Evolutionary conservation across 768 basidiomycete genomes (phyloP).

Genomic region (Tulasnella sp.): DNA sequence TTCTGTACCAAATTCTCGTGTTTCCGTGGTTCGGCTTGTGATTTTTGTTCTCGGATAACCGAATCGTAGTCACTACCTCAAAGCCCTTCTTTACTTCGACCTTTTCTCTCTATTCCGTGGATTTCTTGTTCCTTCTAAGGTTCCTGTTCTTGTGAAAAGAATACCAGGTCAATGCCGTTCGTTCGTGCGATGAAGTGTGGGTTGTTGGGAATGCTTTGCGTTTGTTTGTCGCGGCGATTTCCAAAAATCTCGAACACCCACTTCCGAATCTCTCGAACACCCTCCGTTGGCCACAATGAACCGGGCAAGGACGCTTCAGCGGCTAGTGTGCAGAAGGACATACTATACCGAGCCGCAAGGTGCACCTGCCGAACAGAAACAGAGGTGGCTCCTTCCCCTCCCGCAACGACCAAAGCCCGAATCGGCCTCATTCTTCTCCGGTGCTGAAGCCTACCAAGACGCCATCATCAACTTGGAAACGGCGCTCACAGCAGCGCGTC

Average conservation of each 20-base stretch:
- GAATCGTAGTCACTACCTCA: background rate
- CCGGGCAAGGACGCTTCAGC: background rate
- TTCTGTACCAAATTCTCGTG: background rate
- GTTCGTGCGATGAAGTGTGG: background rate
- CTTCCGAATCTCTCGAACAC: background rate
- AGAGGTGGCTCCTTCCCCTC: background rate
- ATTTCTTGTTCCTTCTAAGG: background rate
- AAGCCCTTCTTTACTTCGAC: background rate
- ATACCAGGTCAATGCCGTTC: background rate
- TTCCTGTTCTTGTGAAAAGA: background rate
- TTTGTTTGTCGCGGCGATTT: background rate
- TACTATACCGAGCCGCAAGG: background rate
- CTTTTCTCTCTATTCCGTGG: background rate
- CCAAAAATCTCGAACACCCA: background rate
- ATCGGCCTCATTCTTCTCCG: slow-evolving; percentile 78
- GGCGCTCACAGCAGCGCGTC: slow-evolving; percentile 46
- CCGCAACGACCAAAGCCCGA: slow-evolving; percentile 31
- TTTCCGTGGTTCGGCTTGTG: background rate
- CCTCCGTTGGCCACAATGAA: background rate
- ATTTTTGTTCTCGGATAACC: background rate
- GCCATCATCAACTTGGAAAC: slow-evolving; percentile 53
- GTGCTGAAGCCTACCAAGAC: slow-evolving; percentile 63
- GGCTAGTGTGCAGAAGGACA: background rate
- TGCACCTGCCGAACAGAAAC: background rate
- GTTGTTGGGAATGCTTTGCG: background rate